Evolutionary conservation across 208 protist species (phyloP), one percentile per base, ranked within the genome.

Genomic region (Leishmania major): DNA sequence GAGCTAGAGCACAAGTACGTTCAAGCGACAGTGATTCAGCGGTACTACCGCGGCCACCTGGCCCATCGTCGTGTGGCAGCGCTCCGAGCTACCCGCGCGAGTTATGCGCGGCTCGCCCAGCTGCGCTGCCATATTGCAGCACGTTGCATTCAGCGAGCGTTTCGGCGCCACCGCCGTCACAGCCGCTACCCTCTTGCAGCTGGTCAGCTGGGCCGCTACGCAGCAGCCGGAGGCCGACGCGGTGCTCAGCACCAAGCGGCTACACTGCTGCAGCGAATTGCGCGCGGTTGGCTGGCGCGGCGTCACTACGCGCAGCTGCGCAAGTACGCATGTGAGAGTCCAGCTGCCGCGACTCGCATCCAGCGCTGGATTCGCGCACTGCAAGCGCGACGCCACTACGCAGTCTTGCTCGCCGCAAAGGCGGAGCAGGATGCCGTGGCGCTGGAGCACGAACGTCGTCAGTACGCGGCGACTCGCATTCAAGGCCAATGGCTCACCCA

Each of bases 1-100:
- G 93, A 96, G 86, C 75, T 96, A 49, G 88, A 93, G 77, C 88
- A 89, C 78, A 96, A 94, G 84, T 90, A 92, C n/a, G 77, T 17
- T 31, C 88, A 93, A 77, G 91, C 91, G 4, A 85, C 74, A 15
- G 57, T 87, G 25, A 94, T 96, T 82, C 93, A 96, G 81, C 84
- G 87, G n/a, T 60, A 87, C 72, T 94, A 89, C 80, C 93, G 93
- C 78, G 86, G 87, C 11, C 88, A 93, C 82, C 82, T 85, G 60
- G 85, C 91, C 7, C 93, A 88, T 43, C 81, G 79, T 28, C 81
- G 70, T 40, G 78, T 86, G 25, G 64, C 60, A 7, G 78, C 75
- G 10, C 67, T 91, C 47, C 87, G 84, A 15, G 84, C 83, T 31
- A 60, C 75, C n/a, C 83, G 80, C 35, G 78, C n/a, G 1, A 67